Evolutionary conservation across 2,329 filamentous ascomycete species (phyloP).

Genomic region (Anthostomella pinea): DNA sequence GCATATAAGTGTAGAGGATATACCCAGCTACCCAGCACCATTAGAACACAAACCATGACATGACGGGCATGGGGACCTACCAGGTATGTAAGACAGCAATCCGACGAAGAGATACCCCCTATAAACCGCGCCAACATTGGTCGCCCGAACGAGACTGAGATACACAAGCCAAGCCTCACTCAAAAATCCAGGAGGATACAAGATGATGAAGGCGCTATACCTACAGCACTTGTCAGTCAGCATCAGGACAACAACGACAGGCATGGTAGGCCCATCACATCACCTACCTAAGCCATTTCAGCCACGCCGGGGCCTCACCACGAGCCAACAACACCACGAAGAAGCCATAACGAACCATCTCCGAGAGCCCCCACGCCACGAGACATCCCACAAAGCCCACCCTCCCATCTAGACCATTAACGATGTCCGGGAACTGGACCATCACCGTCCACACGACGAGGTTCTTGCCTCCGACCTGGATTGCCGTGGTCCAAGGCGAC

Average conservation of each 20-base stretch:
- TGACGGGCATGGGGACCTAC: slow-evolving; percentile 11
- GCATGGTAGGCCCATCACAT: background rate
- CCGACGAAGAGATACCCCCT: slow-evolving; percentile 9
- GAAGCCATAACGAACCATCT: slow-evolving; percentile 67
- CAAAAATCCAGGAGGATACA: slow-evolving; percentile 65
- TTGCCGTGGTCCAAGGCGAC: slow-evolving; percentile 59
- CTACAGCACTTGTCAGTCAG: slow-evolving; percentile 3
- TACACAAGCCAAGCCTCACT: slow-evolving; percentile 62
- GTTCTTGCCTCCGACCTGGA: slow-evolving; percentile 65
- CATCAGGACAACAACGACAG: background rate
- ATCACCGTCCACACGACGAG: slow-evolving; percentile 65
- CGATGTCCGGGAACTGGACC: slow-evolving; percentile 45
- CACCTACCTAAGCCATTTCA: slow-evolving; percentile 54
- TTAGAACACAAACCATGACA: too few relatives aligned
- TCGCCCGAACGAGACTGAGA: slow-evolving; percentile 4
- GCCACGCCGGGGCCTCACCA: slow-evolving; percentile 46
- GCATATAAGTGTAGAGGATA: too few relatives aligned
- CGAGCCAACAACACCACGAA: slow-evolving; percentile 54
- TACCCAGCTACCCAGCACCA: too few relatives aligned
- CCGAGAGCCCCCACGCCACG: slow-evolving; percentile 64
- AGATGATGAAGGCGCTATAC: slow-evolving; percentile 65
- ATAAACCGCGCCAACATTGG: slow-evolving; percentile 7
- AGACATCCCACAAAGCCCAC: slow-evolving; percentile 53
- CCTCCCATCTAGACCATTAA: slow-evolving; percentile 18
- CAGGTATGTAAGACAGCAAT: slow-evolving; percentile 11